Conservation (phyloP, 768 basidiomycete species). For the Auricularia heimuer region DNA sequence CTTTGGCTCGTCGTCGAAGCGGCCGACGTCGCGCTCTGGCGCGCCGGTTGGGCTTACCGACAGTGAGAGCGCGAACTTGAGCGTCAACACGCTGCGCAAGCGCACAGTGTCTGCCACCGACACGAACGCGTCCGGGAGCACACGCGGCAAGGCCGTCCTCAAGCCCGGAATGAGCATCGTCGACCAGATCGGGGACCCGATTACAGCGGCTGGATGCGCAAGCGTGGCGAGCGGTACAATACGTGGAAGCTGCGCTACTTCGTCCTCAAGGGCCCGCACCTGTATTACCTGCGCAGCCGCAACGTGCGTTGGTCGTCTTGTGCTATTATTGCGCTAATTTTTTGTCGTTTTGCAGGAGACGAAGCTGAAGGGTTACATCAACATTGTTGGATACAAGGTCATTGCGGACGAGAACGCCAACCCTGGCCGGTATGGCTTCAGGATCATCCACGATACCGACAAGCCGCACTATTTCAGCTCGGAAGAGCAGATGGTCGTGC, state of each 20-base stretch:
- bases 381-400: slow-evolving; percentile 85
- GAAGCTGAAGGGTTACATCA: slow-evolving; percentile 93
- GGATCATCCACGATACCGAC: slow-evolving; percentile 81
- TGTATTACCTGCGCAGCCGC: slow-evolving; percentile 79
- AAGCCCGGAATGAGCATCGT: slow-evolving; percentile 60
- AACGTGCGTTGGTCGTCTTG: slow-evolving; percentile 21
- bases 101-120: slow-evolving; percentile 29
- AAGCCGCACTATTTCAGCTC: slow-evolving; percentile 88
- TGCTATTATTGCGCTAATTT: background rate
- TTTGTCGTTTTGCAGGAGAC: slow-evolving; percentile 52
- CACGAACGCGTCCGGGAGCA: background rate
- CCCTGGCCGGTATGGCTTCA: slow-evolving; percentile 91
- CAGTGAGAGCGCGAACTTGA: background rate
- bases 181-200: slow-evolving; percentile 85
- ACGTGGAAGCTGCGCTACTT: slow-evolving; percentile 89
- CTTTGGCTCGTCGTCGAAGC: background rate
- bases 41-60: background rate
- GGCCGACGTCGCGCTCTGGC: background rate
- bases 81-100: slow-evolving; percentile 38
- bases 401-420: slow-evolving; percentile 86
- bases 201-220: slow-evolving; percentile 89
- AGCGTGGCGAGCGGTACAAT: slow-evolving; percentile 89
- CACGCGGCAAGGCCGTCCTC: slow-evolving; percentile 10
- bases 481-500: slow-evolving; percentile 69
- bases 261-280: slow-evolving; percentile 81